phyloP scores from a whole-genome alignment of 495 filamentous ascomycete species.

The Xylaria intraflava region DNA sequence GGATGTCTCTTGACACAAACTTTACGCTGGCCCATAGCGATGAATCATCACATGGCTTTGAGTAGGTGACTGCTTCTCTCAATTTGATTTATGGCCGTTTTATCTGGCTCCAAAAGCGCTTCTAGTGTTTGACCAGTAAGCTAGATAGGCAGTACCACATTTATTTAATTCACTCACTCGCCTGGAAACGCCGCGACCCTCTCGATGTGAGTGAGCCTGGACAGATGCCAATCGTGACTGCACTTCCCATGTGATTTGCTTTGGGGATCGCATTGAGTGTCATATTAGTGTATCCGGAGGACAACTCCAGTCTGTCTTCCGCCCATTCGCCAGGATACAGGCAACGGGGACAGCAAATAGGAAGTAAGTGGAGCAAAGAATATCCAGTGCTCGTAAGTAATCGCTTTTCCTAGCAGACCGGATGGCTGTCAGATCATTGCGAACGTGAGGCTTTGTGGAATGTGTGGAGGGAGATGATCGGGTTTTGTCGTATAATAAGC shows the following conservation, averaged over 20 bases:
- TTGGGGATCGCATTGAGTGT: not conserved
- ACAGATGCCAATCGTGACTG: conserved; percentile 6
- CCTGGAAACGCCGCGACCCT: not conserved
- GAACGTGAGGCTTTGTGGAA: conserved; percentile 4
- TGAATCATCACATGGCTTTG: conserved; percentile 1
- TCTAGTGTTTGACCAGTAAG: not conserved
- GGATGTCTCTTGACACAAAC: not conserved
- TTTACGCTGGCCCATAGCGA: not conserved
- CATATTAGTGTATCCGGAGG: conserved; percentile 1
- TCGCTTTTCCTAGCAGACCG: not conserved
- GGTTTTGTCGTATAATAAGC: conserved; percentile 4
- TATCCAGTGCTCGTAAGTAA: conserved; percentile 7
- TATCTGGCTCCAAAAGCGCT: not conserved
- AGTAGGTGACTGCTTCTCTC: not conserved
- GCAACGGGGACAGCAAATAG: not conserved
- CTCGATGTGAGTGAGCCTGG: not conserved
- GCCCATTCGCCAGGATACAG: not conserved
- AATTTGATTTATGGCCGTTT: not conserved
- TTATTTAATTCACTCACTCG: not conserved
- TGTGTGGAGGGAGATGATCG: not conserved
- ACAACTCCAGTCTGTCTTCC: not conserved
- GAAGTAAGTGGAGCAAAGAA: conserved; percentile 5
- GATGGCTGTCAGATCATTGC: not conserved
- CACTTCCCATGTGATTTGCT: conserved; percentile 2
- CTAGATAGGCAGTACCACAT: not conserved